A percentile compares a stretch with the other conserved stretches of the same genome.
Evolutionary conservation across 192 early-diverging fungal species (phyloP).

Genomic region (Bifiguratus adelaidae): DNA sequence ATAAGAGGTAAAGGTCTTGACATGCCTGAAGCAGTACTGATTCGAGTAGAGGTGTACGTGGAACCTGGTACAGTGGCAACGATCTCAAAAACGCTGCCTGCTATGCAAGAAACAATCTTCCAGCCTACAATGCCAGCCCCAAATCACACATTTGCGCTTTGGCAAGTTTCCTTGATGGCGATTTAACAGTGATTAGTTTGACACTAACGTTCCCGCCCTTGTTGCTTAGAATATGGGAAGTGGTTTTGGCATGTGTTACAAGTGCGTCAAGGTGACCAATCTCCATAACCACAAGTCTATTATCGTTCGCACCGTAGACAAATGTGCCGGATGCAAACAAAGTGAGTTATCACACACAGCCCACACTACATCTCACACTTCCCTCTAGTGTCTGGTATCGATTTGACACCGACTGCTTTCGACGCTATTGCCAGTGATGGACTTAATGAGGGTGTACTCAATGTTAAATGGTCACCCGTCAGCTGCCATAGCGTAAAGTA

Average conservation of each 20-base stretch:
- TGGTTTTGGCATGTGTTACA: too few relatives aligned
- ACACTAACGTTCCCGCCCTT: too few relatives aligned
- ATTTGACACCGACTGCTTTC: constrained; percentile 20
- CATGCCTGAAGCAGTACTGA: too few relatives aligned
- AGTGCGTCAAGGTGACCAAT: constrained; percentile 23
- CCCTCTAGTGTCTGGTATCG: constrained; percentile 10
- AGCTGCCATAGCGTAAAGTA: constrained; percentile 5
- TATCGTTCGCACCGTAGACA: constrained; percentile 20
- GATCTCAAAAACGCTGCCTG: constrained; percentile 29
- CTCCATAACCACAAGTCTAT: constrained; percentile 8
- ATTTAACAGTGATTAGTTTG: too few relatives aligned
- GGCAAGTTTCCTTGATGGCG: too few relatives aligned
- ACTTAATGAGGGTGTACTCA: constrained; percentile 14
- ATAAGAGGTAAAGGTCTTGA: too few relatives aligned
- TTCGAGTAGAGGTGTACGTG: too few relatives aligned
- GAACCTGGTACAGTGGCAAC: constrained; percentile 20
- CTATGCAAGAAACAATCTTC: constrained; percentile 21
- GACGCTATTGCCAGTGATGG: constrained; percentile 7
- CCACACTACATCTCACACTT: neutral
- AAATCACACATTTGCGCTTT: constrained; percentile 27
- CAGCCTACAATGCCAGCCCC: constrained; percentile 14
- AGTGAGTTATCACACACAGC: constrained; percentile 8
- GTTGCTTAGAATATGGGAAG: too few relatives aligned
- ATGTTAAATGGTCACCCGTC: constrained; percentile 14
- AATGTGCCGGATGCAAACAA: constrained; percentile 15